These are phyloP conservation scores for Dioscorea alata DNA, from an alignment of 106 monocot genomes.

Conservation along the genomic window DNA sequence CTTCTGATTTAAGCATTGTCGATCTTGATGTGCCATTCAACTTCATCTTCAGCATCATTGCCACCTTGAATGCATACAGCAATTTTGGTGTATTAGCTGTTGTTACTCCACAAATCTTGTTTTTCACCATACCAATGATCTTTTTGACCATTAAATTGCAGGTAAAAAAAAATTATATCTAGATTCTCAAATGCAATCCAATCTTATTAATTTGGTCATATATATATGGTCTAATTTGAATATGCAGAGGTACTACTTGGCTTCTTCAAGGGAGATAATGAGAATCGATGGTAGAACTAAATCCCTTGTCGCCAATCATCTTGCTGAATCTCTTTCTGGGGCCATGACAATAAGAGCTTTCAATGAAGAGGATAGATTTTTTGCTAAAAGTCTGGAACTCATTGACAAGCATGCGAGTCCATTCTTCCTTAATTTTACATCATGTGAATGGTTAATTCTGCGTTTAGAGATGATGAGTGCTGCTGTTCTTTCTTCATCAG, in stretches of 20 bases:
- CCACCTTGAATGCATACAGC: conserved; percentile 64
- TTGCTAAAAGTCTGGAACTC: conserved; percentile 44
- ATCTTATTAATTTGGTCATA: no score
- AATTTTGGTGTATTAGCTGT: conserved; percentile 72
- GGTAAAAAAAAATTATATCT: conserved; percentile 27
- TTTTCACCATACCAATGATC: conserved; percentile 65
- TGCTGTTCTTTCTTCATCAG: conserved; percentile 68
- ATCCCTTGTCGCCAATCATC: conserved; percentile 78
- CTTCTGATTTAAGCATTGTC: conserved; percentile 79
- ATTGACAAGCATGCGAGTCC: conserved; percentile 77
- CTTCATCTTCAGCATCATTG: conserved; percentile 50
- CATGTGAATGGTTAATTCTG: conserved; percentile 82
- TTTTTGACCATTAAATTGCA: conserved; percentile 60
- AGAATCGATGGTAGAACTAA: conserved; percentile 92
- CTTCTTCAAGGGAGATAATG: conserved; percentile 93
- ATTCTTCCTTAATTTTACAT: conserved; percentile 65
- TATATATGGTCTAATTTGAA: neutral
- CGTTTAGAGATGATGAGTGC: conserved; percentile 88
- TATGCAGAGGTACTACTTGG: conserved; percentile 73
- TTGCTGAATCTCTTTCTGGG: conserved; percentile 83
- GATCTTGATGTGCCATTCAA: conserved; percentile 90
- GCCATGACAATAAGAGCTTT: conserved; percentile 84
- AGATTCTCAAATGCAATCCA: neutral
- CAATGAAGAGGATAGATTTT: conserved; percentile 58
- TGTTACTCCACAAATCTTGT: conserved; percentile 83